Percentiles rank a stretch among this genome's conserved stretches.
Evolutionary conservation across 2,329 filamentous ascomycete species (phyloP).

Genomic region (Phaeophleospora eucalypticola): DNA sequence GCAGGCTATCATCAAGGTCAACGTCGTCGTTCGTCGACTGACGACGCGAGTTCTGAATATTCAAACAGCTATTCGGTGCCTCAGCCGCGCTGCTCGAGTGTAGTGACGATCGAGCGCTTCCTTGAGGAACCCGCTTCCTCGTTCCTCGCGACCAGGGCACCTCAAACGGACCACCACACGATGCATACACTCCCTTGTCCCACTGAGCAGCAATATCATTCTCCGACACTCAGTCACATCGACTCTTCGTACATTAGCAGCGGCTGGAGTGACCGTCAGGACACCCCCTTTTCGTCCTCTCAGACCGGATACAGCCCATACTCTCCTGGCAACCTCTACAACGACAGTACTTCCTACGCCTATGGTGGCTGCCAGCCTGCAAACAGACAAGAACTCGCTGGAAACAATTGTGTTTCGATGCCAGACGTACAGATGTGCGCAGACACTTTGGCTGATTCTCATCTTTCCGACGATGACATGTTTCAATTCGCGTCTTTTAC

Average conservation of each 20-base stretch:
- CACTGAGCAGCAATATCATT: not conserved
- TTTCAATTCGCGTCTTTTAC: slow-evolving; percentile 4
- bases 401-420: slow-evolving; percentile 19
- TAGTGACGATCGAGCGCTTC: slow-evolving; percentile 5
- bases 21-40: not conserved
- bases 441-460: slow-evolving; percentile 12
- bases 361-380: slow-evolving; percentile 1
- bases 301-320: not conserved
- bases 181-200: not conserved
- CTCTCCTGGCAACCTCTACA: not conserved
- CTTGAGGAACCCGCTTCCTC: slow-evolving; percentile 2
- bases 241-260: slow-evolving; percentile 10
- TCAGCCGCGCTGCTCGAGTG: not conserved
- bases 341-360: slow-evolving; percentile 2
- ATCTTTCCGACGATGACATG: slow-evolving; percentile 5
- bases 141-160: slow-evolving; percentile 1
- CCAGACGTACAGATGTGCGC: slow-evolving; percentile 23
- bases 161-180: not conserved
- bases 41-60: not conserved
- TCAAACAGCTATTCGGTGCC: not conserved
- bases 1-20: too few relatives aligned
- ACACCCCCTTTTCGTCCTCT: slow-evolving; percentile 4
- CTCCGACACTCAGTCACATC: slow-evolving; percentile 8
- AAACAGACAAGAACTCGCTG: not conserved
- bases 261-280: slow-evolving; percentile 5